A percentile compares a stretch with the other conserved stretches of the same genome.
These are phyloP conservation scores for Penicillium turbatum DNA, from an alignment of 495 filamentous ascomycete genomes.

Conservation along the genomic window DNA sequence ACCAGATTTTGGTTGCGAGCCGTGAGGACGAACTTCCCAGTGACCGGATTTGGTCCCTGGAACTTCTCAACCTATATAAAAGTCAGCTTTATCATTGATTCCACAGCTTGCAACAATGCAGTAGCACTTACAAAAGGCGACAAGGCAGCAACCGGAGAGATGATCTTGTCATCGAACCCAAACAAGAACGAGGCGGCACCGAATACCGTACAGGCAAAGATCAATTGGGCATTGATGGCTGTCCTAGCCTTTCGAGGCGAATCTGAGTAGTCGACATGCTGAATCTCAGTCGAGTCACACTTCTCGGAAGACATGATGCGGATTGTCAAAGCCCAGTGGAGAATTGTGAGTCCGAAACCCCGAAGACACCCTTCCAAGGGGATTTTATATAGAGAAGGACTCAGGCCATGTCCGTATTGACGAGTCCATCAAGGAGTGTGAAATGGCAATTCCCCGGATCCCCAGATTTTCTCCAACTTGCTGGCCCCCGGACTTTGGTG, in stretches of 20 bases:
- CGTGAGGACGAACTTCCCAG: conserved; percentile 25
- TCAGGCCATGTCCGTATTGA: no score
- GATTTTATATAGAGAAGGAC: not conserved
- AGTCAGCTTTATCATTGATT: not conserved
- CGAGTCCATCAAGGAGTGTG: no score
- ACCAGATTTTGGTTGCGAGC: conserved; percentile 37
- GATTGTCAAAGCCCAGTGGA: conserved; percentile 6
- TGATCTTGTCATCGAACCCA: conserved; percentile 40
- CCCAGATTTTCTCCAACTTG: conserved; percentile 14
- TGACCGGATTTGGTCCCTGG: conserved; percentile 30
- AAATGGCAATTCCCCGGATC: not conserved
- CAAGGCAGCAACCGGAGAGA: conserved; percentile 38
- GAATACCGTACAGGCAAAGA: conserved; percentile 32
- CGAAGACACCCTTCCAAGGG: conserved; percentile 8
- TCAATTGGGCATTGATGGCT: conserved; percentile 24
- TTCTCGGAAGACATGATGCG: conserved; percentile 13
- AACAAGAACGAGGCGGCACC: conserved; percentile 38
- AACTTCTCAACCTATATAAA: conserved; percentile 29
- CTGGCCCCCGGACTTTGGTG: conserved; percentile 1
- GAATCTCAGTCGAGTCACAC: conserved; percentile 12
- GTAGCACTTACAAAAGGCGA: conserved; percentile 29
- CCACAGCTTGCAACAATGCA: not conserved
- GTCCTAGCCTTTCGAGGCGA: conserved; percentile 10
- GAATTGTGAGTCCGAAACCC: conserved; percentile 2
- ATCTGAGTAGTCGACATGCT: conserved; percentile 21